phyloP scores from a whole-genome alignment of 495 filamentous ascomycete genomes.

The Daldinia caldariorum region DNA sequence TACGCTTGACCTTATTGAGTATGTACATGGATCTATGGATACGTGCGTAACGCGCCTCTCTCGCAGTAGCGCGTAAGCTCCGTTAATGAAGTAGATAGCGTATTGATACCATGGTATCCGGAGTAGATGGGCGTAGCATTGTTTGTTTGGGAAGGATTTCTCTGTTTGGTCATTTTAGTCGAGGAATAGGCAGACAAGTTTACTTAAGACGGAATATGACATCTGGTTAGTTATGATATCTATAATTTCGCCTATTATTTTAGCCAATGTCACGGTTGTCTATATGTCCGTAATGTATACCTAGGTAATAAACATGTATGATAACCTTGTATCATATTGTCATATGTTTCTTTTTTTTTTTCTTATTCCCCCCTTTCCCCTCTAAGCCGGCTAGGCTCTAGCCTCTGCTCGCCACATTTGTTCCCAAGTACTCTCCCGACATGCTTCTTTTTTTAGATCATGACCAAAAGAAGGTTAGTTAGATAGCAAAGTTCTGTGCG shows the following conservation, averaged over 20 bases:
- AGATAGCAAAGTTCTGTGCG: background rate
- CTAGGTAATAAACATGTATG: no score
- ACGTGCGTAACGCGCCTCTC: background rate
- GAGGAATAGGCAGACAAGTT: background rate
- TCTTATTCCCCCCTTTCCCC: background rate
- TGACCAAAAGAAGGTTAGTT: background rate
- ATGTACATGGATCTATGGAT: background rate
- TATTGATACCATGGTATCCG: background rate
- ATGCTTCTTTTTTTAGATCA: slow-evolving; percentile 38
- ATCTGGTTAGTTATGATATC: background rate
- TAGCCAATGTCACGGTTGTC: background rate
- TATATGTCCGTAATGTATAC: slow-evolving; percentile 1
- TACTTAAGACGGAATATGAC: slow-evolving; percentile 1
- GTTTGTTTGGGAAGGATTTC: slow-evolving; percentile 12
- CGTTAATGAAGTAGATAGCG: background rate
- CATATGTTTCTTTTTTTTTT: background rate
- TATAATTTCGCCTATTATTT: background rate
- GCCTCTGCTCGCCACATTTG: background rate
- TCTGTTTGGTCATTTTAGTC: slow-evolving; percentile 3
- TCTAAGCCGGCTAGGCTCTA: no score
- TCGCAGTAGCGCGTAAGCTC: background rate
- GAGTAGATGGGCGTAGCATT: background rate
- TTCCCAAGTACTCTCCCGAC: background rate
- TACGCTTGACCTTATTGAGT: slow-evolving; percentile 2
- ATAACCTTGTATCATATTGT: no score